These are phyloP conservation scores for Begonia loranthoides DNA, from an alignment of 306 rosid species.

Conservation along the genomic window DNA sequence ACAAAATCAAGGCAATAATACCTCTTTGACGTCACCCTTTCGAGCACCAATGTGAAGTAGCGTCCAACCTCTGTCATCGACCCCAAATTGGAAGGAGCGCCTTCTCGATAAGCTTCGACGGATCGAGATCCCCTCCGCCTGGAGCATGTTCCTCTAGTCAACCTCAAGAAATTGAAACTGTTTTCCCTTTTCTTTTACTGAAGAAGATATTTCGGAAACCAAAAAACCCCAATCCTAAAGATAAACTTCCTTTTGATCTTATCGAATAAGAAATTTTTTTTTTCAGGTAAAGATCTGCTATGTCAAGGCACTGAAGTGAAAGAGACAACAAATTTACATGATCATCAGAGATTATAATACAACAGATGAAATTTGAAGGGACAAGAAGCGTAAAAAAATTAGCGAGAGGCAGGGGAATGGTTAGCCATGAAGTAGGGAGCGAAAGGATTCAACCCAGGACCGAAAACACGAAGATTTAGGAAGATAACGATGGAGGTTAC, in stretches of 20 bases:
- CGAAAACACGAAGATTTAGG: slow-evolving; percentile 73
- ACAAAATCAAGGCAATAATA: slow-evolving; percentile 1
- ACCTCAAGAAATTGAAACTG: neutral
- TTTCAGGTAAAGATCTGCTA: neutral
- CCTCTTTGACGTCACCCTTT: slow-evolving; percentile 69
- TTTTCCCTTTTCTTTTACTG: neutral
- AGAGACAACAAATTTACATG: slow-evolving; percentile 23
- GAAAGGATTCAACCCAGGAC: slow-evolving; percentile 99
- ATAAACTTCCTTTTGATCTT: neutral
- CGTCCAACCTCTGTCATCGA: slow-evolving; percentile 89
- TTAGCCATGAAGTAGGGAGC: slow-evolving; percentile 68
- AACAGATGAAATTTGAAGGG: neutral
- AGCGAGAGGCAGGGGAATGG: slow-evolving; percentile 50
- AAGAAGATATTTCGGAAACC: too few relatives aligned
- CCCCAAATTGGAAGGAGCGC: slow-evolving; percentile 34
- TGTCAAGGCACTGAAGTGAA: slow-evolving; percentile 4
- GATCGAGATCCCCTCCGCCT: slow-evolving; percentile 17
- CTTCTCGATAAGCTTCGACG: slow-evolving; percentile 44
- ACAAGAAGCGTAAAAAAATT: slow-evolving; percentile 15
- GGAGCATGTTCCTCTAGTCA: slow-evolving; percentile 17
- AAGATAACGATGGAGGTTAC: slow-evolving; percentile 21
- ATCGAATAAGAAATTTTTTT: neutral
- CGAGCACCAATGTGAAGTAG: slow-evolving; percentile 60
- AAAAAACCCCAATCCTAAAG: neutral
- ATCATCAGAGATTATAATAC: neutral